Conservation (phyloP, 805 yeast genomes). For the Saccharomycodes ludwigii region DNA sequence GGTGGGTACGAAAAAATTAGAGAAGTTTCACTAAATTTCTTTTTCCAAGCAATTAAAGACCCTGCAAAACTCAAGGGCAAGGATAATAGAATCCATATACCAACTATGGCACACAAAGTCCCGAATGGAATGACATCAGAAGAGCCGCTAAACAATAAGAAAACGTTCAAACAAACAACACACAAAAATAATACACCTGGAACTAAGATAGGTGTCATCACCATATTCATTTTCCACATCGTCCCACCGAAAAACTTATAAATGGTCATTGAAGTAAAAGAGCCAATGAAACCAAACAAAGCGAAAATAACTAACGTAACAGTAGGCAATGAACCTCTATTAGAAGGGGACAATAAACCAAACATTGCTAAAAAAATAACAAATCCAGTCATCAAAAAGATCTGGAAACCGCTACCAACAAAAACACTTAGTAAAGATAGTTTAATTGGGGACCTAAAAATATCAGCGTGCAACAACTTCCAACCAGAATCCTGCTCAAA, state of each 20-base stretch:
- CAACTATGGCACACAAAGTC: slow-evolving; percentile 68
- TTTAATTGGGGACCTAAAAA: slow-evolving; percentile 71
- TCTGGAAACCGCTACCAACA: slow-evolving; percentile 81
- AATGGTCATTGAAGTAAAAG: slow-evolving; percentile 73
- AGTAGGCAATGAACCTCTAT: slow-evolving; percentile 87
- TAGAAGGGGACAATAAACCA: slow-evolving; percentile 86
- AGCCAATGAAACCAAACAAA: slow-evolving; percentile 68
- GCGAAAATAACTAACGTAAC: slow-evolving; percentile 80
- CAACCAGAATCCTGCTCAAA: slow-evolving; percentile 91
- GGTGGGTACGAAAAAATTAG: slow-evolving; percentile 28
- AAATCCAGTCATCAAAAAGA: slow-evolving; percentile 60
- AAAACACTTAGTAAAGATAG: slow-evolving; percentile 64
- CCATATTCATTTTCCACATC: slow-evolving; percentile 76
- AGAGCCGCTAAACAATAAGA: slow-evolving; percentile 62
- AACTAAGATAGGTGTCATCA: slow-evolving; percentile 70
- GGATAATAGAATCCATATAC: slow-evolving; percentile 77
- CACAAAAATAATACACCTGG: slow-evolving; percentile 64
- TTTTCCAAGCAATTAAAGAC: slow-evolving; percentile 65
- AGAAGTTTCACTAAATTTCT: slow-evolving; percentile 35
- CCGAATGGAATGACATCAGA: slow-evolving; percentile 95
- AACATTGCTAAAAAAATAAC: slow-evolving; percentile 75
- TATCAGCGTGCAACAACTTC: slow-evolving; percentile 93
- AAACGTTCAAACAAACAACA: slow-evolving; percentile 66
- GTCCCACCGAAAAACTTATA: slow-evolving; percentile 90
- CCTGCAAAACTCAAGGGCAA: slow-evolving; percentile 78